phyloP scores from a whole-genome alignment of 495 filamentous ascomycete genomes.

The Xylaria acuta region DNA sequence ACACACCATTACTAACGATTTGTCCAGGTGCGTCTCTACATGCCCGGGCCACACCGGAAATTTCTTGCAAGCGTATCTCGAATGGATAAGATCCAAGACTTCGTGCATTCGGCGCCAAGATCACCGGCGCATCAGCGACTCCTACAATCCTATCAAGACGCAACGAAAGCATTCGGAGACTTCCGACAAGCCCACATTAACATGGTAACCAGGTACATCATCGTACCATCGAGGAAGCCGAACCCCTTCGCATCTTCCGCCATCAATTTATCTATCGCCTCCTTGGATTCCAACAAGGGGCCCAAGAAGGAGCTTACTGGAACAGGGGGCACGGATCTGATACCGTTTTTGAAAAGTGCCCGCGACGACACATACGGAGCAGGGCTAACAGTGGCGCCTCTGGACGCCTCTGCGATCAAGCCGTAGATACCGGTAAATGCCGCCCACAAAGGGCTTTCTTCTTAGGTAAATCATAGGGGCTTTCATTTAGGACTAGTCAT shows the following conservation, averaged over 20 bases:
- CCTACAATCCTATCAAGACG: constrained; percentile 75
- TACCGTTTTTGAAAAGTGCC: constrained; percentile 92
- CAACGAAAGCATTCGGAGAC: constrained; percentile 77
- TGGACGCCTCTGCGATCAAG: constrained; percentile 61
- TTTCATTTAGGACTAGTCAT: background rate
- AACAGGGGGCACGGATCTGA: constrained; percentile 88
- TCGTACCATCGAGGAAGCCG: constrained; percentile 63
- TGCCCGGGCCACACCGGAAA: constrained; percentile 83
- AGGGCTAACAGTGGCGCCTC: constrained; percentile 72
- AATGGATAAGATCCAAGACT: constrained; percentile 75
- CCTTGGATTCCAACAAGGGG: constrained; percentile 29
- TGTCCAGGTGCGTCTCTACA: constrained; percentile 72
- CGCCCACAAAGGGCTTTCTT: background rate
- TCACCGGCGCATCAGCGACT: constrained; percentile 56
- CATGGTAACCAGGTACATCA: constrained; percentile 92
- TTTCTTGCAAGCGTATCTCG: constrained; percentile 78
- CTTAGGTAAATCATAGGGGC: background rate
- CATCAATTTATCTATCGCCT: constrained; percentile 69
- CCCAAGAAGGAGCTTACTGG: constrained; percentile 66
- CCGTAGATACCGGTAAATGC: constrained; percentile 16
- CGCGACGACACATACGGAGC: constrained; percentile 90
- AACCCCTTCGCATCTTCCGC: constrained; percentile 38
- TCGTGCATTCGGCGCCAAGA: constrained; percentile 54
- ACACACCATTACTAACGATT: background rate
- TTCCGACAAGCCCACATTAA: constrained; percentile 90